Evolutionary conservation across 768 basidiomycete species (phyloP), one percentile per base, ranked within the genome.

Genomic region (Hygrophoropsis aurantiaca): DNA sequence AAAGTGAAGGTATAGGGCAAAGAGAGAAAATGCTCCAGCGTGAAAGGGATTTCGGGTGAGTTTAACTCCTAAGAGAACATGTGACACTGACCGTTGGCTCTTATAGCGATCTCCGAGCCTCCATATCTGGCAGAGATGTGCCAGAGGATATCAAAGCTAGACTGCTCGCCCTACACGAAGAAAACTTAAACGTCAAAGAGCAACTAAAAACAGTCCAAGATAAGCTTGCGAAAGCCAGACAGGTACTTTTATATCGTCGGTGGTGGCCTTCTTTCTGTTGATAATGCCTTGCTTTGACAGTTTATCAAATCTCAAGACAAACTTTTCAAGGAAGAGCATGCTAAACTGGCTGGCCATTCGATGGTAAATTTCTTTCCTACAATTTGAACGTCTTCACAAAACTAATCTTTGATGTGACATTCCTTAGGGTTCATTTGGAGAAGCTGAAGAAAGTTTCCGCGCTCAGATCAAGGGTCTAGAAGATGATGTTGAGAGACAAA

Each of bases 291-390:
- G 19, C n/a, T 19, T 47, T 13, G 16, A 44, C 58, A 94, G 90
- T 94, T 95, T 66, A 92, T 97, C 72, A 92, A 91, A 62, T 78
- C 84, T 25, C 94, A 95, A 64, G 93, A 97, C 68, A 88, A 87
- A 53, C 73, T 92, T 23, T 87, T 94, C 69, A 87, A 87, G 55
- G 88, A 91, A 58, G 85, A 86, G 58, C 83, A 85, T 41, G 81
- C 83, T 4, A 79, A 81, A 42, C 77, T 75, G 55, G 71, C 69
- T 24, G 73, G 70, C 18, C 57, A 67, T 45, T 65, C 66, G 26
- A 65, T 78, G 33, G 84, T 84, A 53, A 52, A 74, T 64, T 26
- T 39, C 26, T 33, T 40, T 51, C 3, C 16, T 19, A 5, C 40
- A 33, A 3, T 50, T 40, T 36, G 24, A 10, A 13, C 19, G 7